These are phyloP conservation scores for Coffea humblotiana DNA, from an alignment of 305 asterid genomes.

Conservation along the genomic window DNA sequence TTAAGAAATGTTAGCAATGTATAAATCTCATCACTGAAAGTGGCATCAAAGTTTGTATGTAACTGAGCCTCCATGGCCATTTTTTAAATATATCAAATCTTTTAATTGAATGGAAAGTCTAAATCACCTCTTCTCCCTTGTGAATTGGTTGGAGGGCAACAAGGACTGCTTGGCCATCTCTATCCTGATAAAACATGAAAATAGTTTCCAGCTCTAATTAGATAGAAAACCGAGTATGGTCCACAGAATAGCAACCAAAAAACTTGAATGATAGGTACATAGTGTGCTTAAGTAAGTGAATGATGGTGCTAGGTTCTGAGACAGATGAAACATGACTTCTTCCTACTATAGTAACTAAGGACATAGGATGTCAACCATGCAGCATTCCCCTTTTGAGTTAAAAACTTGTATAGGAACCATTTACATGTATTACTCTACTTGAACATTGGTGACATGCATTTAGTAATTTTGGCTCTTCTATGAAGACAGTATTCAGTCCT, in stretches of 20 bases:
- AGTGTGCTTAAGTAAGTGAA: too few relatives aligned
- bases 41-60: too few relatives aligned
- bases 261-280: background rate
- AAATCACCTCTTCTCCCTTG: constrained; percentile 76
- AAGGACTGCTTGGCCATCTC: constrained; percentile 81
- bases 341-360: too few relatives aligned
- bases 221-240: background rate
- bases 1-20: background rate
- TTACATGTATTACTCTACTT: background rate
- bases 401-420: background rate
- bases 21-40: background rate
- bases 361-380: background rate
- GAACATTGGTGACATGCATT: background rate
- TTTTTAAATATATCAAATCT: background rate
- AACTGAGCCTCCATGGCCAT: background rate
- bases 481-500: background rate
- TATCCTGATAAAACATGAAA: constrained; percentile 51
- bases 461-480: background rate
- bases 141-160: constrained; percentile 60
- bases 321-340: too few relatives aligned
- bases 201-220: constrained; percentile 12
- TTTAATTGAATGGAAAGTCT: background rate
- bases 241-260: background rate
- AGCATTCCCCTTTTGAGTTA: background rate
- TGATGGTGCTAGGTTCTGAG: background rate